Evolutionary conservation across 495 filamentous ascomycete genomes (phyloP), one percentile per base, ranked within the genome.

Genomic region (Xylaria palmicola): DNA sequence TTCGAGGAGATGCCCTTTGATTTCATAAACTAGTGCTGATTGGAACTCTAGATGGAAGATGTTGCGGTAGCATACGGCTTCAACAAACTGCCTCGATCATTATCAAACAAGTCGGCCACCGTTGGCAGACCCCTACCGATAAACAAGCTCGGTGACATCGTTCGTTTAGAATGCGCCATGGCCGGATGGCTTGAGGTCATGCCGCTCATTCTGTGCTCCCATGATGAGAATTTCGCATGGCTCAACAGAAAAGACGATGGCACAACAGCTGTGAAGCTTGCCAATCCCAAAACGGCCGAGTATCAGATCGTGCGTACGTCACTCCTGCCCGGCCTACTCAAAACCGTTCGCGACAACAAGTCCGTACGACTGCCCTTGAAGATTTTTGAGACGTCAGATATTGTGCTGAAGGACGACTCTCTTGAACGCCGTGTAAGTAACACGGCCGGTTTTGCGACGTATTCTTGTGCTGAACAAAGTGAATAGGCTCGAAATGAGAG

Each of bases 151-250:
- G 79, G 83, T 59, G 94, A 99, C 68, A 95, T 99, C 66, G 85
- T 97, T 40, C 88, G 94, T 45, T 77, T 89, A 56, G 94, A 99
- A 74, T 86, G 88, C 51, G 93, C 92, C 30, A 93, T 96, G 88
- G 88, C 93, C 1, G 94, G 94, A 60, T 99, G 94, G 93, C 86
- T 85, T 19, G 94, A 99, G 76, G 94, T 96, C 24, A 87, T 99
- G 86, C 94, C 94, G 4, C 82, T 99, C 15, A 97, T 97, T 68
- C 84, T 99, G 49, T 99, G 94, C 84, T 96, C 91, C 15, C 92
- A 98, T 72, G 94, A 97, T 70, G 94, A 99, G 83, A 99, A 98
- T 79, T 99, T 97, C 72, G 88, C 79, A 45, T 97, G 92, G 91
- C 81, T 99, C 37, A 96, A 98, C 76, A 89, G 93, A 59, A 85